Evolutionary conservation across 371 early-diverging fungal genomes (phyloP), one percentile per base, ranked within the genome.

Genomic region (Vairimorpha ceranae): DNA sequence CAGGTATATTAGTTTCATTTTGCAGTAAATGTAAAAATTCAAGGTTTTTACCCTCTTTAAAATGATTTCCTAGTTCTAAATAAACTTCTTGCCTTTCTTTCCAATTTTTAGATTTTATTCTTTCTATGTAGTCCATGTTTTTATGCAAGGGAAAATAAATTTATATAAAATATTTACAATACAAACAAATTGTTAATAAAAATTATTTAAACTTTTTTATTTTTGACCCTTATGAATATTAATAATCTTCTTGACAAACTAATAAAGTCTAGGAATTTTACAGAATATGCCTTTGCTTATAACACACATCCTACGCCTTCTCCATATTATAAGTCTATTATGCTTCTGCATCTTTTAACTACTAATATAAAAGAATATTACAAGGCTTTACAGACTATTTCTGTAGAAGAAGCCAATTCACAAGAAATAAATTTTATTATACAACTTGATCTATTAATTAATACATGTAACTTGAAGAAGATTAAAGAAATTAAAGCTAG

Each of bases 31-130:
- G 15, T 14, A 74, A 10, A 29, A 54, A 45, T 1, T 74, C 41
- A 3, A 59, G 27, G 25, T 61, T 63, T 0, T 35, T 43, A 0
- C 17, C 27, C 33, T 0, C n/a, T 41, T 54, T 35, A 36, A 52
- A 72, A 0, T 66, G 2, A 2, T 25, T 41, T 3, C 48, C 33
- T 43, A 74, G 54, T 19, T 56, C 27, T 8, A 2, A 15, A 41
- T 77, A 77, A 25, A 56, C 74, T 33, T 73, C 60, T 59, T 58
- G 59, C 54, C 78, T 65, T 10, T 69, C 66, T 45, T 74, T 77
- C 67, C 60, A 77, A 46, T 52, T 70, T 61, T 74, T 77, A 41
- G 69, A 68, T 36, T 36, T 66, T 15, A 73, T 30, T 3, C 38
- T 45, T 64, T 36, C 60, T 52, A 30, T 29, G 21, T 51, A 45